Conservation (phyloP, 768 basidiomycete genomes). For the Termitomyces sp. region DNA sequence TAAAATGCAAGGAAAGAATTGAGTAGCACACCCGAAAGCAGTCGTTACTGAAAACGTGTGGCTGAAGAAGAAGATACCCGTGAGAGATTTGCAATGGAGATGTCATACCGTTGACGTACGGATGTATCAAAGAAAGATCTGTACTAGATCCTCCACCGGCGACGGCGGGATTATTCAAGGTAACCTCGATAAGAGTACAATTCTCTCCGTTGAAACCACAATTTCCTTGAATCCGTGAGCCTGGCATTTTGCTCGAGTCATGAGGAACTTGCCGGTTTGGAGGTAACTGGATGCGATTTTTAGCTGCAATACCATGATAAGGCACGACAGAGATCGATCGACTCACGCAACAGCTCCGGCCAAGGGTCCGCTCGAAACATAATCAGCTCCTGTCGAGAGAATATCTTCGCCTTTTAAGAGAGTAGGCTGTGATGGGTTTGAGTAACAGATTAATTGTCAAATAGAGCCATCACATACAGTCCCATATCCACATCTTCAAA, state of each 20-base stretch:
- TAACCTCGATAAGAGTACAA: slow-evolving; percentile 32
- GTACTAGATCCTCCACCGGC: slow-evolving; percentile 26
- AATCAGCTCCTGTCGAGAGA: slow-evolving; percentile 25
- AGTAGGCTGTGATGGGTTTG: slow-evolving; percentile 16
- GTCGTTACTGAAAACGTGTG: slow-evolving; percentile 33
- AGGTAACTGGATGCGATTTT: slow-evolving; percentile 18
- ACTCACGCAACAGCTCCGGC: slow-evolving; percentile 29
- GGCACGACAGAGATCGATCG: background rate
- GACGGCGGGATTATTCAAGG: slow-evolving; percentile 25
- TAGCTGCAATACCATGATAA: background rate
- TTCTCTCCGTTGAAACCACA: slow-evolving; percentile 34
- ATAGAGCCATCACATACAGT: slow-evolving; percentile 19
- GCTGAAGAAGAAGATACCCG: slow-evolving; percentile 12
- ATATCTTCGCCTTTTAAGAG: slow-evolving; percentile 23
- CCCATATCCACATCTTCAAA: slow-evolving; percentile 24
- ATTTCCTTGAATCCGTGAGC: slow-evolving; percentile 15
- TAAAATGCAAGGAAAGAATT: background rate
- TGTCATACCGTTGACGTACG: slow-evolving; percentile 22
- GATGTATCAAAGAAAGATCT: slow-evolving; percentile 33
- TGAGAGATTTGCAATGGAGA: background rate
- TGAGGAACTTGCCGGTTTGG: slow-evolving; percentile 18
- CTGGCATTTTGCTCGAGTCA: background rate
- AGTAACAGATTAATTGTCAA: background rate
- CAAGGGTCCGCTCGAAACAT: slow-evolving; percentile 22
- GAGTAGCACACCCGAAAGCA: slow-evolving; percentile 29